These are phyloP conservation scores for Gnetum montanum DNA, from an alignment of 75 land plant species.

Conservation along the genomic window DNA sequence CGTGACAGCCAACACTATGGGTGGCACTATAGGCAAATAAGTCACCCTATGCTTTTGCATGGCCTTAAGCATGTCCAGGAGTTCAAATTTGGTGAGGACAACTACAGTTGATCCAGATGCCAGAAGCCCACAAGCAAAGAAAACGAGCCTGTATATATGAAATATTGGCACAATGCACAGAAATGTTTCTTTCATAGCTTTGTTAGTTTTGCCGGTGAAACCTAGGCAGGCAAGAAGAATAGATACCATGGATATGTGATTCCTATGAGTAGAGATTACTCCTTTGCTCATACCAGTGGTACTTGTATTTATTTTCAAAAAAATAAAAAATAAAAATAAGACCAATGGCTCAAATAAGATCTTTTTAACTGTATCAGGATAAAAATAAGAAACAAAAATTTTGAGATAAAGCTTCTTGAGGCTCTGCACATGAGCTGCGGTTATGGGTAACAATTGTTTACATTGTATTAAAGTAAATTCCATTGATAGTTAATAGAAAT, in stretches of 20 bases:
- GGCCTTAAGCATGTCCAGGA: conserved; percentile 50
- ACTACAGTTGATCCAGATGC: conserved; percentile 53
- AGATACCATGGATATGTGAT: conserved; percentile 55
- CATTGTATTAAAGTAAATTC: no score
- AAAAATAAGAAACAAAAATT: no score
- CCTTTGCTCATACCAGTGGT: conserved; percentile 92
- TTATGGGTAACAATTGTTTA: no score
- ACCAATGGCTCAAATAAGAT: no score
- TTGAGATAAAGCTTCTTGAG: no score
- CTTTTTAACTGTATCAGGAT: no score
- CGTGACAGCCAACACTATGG: conserved; percentile 59
- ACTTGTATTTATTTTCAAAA: no score
- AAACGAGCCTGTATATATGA: conserved; percentile 78
- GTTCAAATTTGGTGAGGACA: conserved; percentile 60
- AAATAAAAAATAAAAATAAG: no score
- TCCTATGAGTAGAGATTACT: conserved; percentile 64
- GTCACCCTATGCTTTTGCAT: conserved; percentile 44
- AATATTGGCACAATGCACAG: conserved; percentile 83
- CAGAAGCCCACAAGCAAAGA: conserved; percentile 38
- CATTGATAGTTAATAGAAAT: no score
- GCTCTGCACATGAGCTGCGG: no score
- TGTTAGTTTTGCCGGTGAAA: background rate
- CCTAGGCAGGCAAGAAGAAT: conserved; percentile 17
- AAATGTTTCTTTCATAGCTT: conserved; percentile 7
- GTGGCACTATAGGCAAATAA: conserved; percentile 77